These are phyloP conservation scores for Xylaria sp. DNA, from an alignment of 2,329 filamentous ascomycete species.

Conservation along the genomic window DNA sequence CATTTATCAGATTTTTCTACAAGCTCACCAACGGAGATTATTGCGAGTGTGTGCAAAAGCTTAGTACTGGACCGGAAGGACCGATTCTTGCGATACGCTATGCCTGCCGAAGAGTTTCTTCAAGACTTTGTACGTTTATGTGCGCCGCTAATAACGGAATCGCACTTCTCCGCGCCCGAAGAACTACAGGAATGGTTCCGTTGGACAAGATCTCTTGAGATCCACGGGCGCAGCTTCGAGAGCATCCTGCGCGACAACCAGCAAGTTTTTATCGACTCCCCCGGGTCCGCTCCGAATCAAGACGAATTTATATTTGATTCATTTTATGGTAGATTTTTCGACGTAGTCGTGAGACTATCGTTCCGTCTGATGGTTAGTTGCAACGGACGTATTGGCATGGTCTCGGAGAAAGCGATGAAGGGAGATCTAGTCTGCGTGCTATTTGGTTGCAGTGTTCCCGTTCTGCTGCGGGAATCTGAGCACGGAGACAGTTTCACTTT, in stretches of 20 bases:
- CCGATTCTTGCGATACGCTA: background rate
- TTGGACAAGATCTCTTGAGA: background rate
- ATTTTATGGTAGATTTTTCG: background rate
- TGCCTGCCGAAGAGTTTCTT: constrained; percentile 1
- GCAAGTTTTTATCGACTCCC: background rate
- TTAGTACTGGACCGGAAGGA: background rate
- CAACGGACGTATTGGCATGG: background rate
- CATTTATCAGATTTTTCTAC: background rate
- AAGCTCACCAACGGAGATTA: background rate
- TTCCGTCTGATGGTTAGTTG: background rate
- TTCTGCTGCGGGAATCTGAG: background rate
- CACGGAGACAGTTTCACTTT: background rate
- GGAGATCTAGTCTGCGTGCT: constrained; percentile 6
- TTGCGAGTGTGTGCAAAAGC: background rate
- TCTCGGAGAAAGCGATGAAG: background rate
- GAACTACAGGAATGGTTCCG: background rate
- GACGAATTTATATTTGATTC: background rate
- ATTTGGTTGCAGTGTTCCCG: background rate
- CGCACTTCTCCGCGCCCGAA: background rate
- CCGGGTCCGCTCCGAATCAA: background rate
- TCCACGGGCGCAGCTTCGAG: background rate
- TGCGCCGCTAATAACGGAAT: background rate
- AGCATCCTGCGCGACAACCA: background rate
- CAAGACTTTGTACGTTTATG: background rate
- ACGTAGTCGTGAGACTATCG: background rate